These are phyloP conservation scores for Stephanodiscus minutulus DNA, from an alignment of 108 stramenopile species.

Conservation along the genomic window DNA sequence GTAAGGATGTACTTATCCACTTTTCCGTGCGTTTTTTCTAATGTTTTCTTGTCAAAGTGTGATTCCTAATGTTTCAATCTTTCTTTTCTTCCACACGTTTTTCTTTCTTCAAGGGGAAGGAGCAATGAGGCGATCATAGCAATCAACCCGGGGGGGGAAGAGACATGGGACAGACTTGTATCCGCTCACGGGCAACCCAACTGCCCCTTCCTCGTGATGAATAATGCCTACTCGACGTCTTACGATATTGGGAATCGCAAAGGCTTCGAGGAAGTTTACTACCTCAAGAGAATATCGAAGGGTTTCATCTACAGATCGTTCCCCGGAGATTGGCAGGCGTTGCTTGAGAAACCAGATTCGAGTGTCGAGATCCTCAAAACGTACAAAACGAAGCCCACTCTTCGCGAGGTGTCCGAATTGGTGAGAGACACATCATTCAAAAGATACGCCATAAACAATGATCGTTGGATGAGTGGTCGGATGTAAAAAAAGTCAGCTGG, in stretches of 20 bases:
- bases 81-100: neutral
- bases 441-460: constrained; percentile 86
- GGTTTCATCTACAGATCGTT: constrained; percentile 83
- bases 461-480: constrained; percentile 80
- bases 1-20: neutral
- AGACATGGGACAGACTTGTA: constrained; percentile 70
- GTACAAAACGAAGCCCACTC: constrained; percentile 77
- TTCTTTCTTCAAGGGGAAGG: constrained; percentile 30
- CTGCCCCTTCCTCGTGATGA: constrained; percentile 70
- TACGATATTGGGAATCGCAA: constrained; percentile 86
- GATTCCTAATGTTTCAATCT: neutral
- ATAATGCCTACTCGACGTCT: constrained; percentile 82
- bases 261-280: constrained; percentile 79
- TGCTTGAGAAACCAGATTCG: constrained; percentile 86
- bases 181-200: constrained; percentile 58
- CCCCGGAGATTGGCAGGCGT: constrained; percentile 89
- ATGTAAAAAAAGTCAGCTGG: constrained; percentile 36
- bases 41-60: no score
- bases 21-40: no score
- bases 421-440: constrained; percentile 88
- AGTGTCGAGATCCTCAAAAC: constrained; percentile 70
- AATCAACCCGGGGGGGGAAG: constrained; percentile 88
- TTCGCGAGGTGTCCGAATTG: constrained; percentile 72
- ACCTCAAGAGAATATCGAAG: constrained; percentile 84
- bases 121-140: constrained; percentile 66